phyloP scores from a whole-genome alignment of 495 filamentous ascomycete genomes.

The Podospora sp. region DNA sequence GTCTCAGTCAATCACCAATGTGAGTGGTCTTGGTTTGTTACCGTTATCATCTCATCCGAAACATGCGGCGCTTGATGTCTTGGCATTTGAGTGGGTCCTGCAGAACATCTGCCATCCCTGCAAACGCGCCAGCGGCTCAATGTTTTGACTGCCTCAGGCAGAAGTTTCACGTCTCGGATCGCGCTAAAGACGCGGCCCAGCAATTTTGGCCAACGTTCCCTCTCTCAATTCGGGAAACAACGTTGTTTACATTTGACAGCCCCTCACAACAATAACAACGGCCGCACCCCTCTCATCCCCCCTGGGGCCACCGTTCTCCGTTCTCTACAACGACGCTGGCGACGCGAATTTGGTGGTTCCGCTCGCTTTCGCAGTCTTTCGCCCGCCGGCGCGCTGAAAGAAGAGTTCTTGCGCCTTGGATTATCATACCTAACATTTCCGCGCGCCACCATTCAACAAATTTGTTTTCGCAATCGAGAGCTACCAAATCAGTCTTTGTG shows the following conservation, averaged over 20 bases:
- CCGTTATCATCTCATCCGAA: background rate
- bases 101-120: constrained; percentile 3
- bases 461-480: constrained; percentile 5
- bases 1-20: background rate
- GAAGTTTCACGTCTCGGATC: constrained; percentile 3
- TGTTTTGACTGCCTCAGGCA: constrained; percentile 4
- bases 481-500: constrained; percentile 10
- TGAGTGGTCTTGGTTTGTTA: background rate
- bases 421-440: background rate
- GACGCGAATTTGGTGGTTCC: background rate
- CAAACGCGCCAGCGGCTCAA: background rate
- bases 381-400: background rate
- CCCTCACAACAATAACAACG: constrained; percentile 13
- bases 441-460: background rate
- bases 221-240: background rate
- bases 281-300: background rate
- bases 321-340: background rate
- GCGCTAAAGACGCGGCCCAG: background rate
- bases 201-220: constrained; percentile 14
- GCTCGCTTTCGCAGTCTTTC: background rate
- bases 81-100: constrained; percentile 1
- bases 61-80: background rate
- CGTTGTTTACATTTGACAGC: constrained; percentile 15
- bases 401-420: background rate
- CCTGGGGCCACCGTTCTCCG: background rate